Conservation (phyloP, 306 rosid genomes). For the Citrullus amarus region DNA sequence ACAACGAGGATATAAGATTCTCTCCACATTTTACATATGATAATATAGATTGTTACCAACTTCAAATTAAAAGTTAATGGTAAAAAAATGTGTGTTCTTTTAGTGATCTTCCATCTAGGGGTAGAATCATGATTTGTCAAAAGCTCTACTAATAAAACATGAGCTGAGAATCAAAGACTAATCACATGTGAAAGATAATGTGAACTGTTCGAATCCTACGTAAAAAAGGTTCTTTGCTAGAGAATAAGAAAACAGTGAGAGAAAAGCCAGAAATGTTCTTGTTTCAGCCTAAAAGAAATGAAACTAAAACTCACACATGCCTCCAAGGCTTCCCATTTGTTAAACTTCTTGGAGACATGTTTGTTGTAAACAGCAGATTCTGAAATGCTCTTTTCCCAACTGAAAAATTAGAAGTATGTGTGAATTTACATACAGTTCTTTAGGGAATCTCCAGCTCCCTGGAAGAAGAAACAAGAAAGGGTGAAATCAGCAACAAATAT, state of each 20-base stretch:
- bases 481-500: constrained; percentile 85
- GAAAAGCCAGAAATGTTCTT: background rate
- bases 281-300: background rate
- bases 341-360: background rate
- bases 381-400: background rate
- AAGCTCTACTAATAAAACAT: background rate
- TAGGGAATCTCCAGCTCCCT: constrained; percentile 82
- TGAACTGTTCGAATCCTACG: background rate
- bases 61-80: too few relatives aligned
- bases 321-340: background rate
- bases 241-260: background rate
- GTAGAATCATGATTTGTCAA: background rate
- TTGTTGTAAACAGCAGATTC: background rate
- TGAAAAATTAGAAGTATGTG: background rate
- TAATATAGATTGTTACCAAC: too few relatives aligned
- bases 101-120: background rate
- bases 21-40: too few relatives aligned
- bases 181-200: background rate
- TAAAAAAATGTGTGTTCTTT: background rate
- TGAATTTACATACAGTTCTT: constrained; percentile 50
- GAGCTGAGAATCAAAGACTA: background rate
- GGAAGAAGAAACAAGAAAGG: constrained; percentile 76
- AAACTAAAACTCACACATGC: background rate
- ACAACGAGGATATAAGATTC: too few relatives aligned
- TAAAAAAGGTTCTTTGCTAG: background rate